These are phyloP conservation scores for Astraeus odoratus DNA, from an alignment of 768 basidiomycete genomes.

Conservation along the genomic window DNA sequence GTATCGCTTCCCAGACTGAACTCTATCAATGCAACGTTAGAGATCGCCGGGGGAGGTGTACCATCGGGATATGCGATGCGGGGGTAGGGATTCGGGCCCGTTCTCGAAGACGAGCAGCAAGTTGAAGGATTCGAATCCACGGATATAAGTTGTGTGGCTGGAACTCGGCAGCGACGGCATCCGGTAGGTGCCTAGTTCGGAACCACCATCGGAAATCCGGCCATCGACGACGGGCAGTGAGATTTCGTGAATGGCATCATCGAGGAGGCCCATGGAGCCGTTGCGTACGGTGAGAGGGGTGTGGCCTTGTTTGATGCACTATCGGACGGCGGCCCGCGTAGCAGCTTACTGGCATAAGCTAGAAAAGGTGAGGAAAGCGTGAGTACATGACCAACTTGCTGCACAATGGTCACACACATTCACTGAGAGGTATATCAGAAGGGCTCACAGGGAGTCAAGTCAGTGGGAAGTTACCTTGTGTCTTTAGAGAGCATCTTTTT, in stretches of 20 bases:
- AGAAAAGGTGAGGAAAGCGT: background rate
- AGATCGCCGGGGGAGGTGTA: slow-evolving; percentile 92
- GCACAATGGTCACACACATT: slow-evolving; percentile 76
- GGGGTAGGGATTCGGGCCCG: slow-evolving; percentile 79
- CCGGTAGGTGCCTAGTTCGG: slow-evolving; percentile 96
- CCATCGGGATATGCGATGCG: slow-evolving; percentile 92
- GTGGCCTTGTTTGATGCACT: slow-evolving; percentile 89
- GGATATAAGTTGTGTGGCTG: slow-evolving; percentile 83
- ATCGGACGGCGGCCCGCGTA: slow-evolving; percentile 88
- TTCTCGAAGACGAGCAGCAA: slow-evolving; percentile 72
- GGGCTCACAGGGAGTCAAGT: background rate
- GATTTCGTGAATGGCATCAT: slow-evolving; percentile 79
- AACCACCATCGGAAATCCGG: slow-evolving; percentile 95
- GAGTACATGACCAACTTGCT: slow-evolving; percentile 44
- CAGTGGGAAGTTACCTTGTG: slow-evolving; percentile 31
- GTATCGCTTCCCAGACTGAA: slow-evolving; percentile 95
- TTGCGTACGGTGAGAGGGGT: slow-evolving; percentile 90
- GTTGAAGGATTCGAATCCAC: slow-evolving; percentile 93
- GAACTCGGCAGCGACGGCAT: slow-evolving; percentile 84
- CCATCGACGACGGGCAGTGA: slow-evolving; percentile 96
- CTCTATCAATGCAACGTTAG: slow-evolving; percentile 96
- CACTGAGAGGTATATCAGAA: slow-evolving; percentile 37
- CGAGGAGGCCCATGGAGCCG: slow-evolving; percentile 90
- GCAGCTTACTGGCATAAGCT: slow-evolving; percentile 92
- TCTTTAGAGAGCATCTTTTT: slow-evolving; percentile 45